A percentile compares a stretch with the other conserved stretches of the same genome.
These are phyloP conservation scores for Camelina sativa DNA, from an alignment of 345 rosid genomes.

Conservation along the genomic window DNA sequence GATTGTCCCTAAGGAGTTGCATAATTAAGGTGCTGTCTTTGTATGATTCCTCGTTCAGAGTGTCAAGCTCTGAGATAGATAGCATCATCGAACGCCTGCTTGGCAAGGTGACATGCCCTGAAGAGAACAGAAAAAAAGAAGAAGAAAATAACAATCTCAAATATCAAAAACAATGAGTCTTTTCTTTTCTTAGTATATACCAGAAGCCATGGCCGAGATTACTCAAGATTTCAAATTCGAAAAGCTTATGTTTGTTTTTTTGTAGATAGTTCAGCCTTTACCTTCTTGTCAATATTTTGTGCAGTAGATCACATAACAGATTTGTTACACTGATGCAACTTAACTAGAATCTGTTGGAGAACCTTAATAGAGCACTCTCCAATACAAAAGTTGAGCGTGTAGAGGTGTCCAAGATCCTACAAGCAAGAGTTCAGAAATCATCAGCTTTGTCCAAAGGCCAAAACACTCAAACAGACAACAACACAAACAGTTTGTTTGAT, in stretches of 20 bases:
- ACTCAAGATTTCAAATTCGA: not conserved
- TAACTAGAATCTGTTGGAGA: not conserved
- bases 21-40: constrained; percentile 78
- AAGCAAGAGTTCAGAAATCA: constrained; percentile 38
- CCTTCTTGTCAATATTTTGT: constrained; percentile 95
- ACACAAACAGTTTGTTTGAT: not conserved
- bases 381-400: constrained; percentile 50
- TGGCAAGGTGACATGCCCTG: constrained; percentile 82
- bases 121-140: not conserved
- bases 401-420: constrained; percentile 98
- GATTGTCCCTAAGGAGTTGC: constrained; percentile 81
- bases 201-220: constrained; percentile 48
- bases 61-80: constrained; percentile 73
- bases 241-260: not conserved
- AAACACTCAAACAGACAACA: constrained; percentile 35
- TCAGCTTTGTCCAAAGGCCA: constrained; percentile 18
- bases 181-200: constrained; percentile 9
- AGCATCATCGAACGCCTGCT: constrained; percentile 76
- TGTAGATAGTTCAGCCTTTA: constrained; percentile 24
- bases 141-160: constrained; percentile 13
- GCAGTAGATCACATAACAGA: constrained; percentile 57
- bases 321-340: constrained; percentile 1
- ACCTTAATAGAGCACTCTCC: not conserved
- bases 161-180: not conserved
- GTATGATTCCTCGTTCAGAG: constrained; percentile 71